Base-by-base conservation (phyloP, 2,329 filamentous ascomycete species). In the Colletotrichum tropicicola region DNA sequence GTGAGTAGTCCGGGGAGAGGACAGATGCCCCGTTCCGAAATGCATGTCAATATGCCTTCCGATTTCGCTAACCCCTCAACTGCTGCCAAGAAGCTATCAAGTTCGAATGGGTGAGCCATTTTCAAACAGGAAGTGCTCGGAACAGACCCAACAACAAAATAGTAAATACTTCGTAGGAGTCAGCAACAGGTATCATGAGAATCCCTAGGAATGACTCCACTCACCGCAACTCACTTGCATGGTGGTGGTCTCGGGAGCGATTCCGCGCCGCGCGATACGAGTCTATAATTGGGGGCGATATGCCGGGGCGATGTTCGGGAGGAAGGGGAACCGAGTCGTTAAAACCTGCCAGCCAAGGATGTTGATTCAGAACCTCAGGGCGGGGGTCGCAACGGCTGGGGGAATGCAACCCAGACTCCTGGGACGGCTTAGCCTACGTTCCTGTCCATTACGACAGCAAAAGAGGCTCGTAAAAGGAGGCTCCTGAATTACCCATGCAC, bases 291-390 rank as follows among this genome's bases (percentile, higher is more conserved):
- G 49, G 58, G 28, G 23, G 23, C 17, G 32, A 21, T 54, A 47
- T 60, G 49, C 58, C 39, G 49, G 41, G 30, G 28, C 44, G 27
- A 17, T 39, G n/a, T 25, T 41, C 41, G 57, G 30, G 21, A 28
- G 21, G n/a, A 39, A 45, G 30, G 39, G 23, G 48, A 60, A 21
- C 49, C 30, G 57, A 60, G 39, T 47, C 49, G 57, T 47, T 17
- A 60, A 60, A 19, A 60, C 49, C 39, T 60, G 57, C 48, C 57
- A 12, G 28, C n/a, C 49, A 21, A 30, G 41, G 39, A 37, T 55
- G 4, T 44, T 55, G 57, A 60, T 47, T 60, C 57, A 60, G 41
- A 28, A 39, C 45, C 28, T 27, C 57, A 27, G 12, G 37, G 39
- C 48, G 37, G 47, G 39, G 47, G 35, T 53, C 28, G 21, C n/a